Conservation (phyloP, 1,139 yeast species). For the Oligophagozyma castellii region DNA sequence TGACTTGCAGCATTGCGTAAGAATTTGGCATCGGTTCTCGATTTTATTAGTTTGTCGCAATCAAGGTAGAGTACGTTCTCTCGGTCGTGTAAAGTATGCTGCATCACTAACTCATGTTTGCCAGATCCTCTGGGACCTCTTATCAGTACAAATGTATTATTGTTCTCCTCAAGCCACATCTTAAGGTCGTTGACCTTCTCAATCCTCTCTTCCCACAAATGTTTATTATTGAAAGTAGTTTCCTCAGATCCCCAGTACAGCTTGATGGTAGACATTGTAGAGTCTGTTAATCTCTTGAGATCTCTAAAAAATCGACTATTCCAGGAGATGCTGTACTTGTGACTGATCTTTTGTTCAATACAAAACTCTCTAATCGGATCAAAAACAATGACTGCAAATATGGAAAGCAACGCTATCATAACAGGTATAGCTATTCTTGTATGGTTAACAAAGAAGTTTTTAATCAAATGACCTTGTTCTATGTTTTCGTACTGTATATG, state of each 20-base stretch:
- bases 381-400: slow-evolving; percentile 70
- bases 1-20: slow-evolving; percentile 58
- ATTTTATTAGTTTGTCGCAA: slow-evolving; percentile 60
- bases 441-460: slow-evolving; percentile 54
- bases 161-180: slow-evolving; percentile 64
- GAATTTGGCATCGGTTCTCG: slow-evolving; percentile 61
- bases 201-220: slow-evolving; percentile 58
- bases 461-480: slow-evolving; percentile 37
- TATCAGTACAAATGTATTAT: slow-evolving; percentile 74
- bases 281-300: slow-evolving; percentile 25
- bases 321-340: slow-evolving; percentile 30
- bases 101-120: slow-evolving; percentile 64
- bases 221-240: slow-evolving; percentile 27
- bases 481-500: slow-evolving; percentile 62
- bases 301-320: slow-evolving; percentile 25
- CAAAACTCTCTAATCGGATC: slow-evolving; percentile 86
- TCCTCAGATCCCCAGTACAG: slow-evolving; percentile 26
- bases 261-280: slow-evolving; percentile 29
- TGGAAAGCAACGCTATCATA: slow-evolving; percentile 49
- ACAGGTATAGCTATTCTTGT: slow-evolving; percentile 60
- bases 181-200: slow-evolving; percentile 55
- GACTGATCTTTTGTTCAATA: slow-evolving; percentile 59
- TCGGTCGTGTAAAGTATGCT: slow-evolving; percentile 46
- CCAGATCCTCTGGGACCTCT: slow-evolving; percentile 95
- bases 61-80: slow-evolving; percentile 56